Conservation (phyloP, 1,139 yeast species). For the Torulaspora globosa region DNA sequence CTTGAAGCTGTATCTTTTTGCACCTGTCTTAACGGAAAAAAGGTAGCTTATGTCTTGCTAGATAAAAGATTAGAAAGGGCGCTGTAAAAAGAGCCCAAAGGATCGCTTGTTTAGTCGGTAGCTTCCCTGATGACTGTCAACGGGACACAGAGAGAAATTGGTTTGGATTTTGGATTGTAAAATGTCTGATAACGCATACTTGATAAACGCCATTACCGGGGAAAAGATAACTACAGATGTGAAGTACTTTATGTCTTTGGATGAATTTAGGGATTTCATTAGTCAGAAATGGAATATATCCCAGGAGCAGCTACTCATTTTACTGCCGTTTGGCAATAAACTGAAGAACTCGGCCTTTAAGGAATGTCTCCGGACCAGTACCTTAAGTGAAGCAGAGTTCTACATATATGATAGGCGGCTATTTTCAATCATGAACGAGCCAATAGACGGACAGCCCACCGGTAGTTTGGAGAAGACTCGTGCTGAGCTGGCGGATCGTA, state of each 20-base stretch:
- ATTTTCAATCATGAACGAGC: conserved; percentile 38
- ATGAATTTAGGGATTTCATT: conserved; percentile 47
- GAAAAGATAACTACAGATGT: conserved; percentile 34
- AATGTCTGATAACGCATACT: conserved; percentile 27
- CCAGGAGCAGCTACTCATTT: conserved; percentile 49
- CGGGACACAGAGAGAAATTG: not conserved
- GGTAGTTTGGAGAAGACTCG: conserved; percentile 4
- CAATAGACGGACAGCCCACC: conserved; percentile 6
- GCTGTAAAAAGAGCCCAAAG: not conserved
- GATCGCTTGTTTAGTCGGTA: not conserved
- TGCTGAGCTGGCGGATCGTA: conserved; percentile 1
- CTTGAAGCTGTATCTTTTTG: not conserved
- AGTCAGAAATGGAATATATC: conserved; percentile 42
- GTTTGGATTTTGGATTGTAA: not conserved
- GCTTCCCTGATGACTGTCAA: not conserved
- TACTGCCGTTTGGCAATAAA: conserved; percentile 62
- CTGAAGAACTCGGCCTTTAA: conserved; percentile 44
- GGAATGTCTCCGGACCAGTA: conserved; percentile 33
- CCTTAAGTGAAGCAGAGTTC: conserved; percentile 46
- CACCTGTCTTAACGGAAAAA: conserved; percentile 1
- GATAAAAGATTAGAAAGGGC: not conserved
- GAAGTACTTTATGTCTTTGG: conserved; percentile 40
- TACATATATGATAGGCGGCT: conserved; percentile 58
- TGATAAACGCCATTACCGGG: conserved; percentile 46
- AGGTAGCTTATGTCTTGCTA: not conserved